These are phyloP conservation scores for Candida easanensis DNA, from an alignment of 805 yeast genomes.

Conservation along the genomic window DNA sequence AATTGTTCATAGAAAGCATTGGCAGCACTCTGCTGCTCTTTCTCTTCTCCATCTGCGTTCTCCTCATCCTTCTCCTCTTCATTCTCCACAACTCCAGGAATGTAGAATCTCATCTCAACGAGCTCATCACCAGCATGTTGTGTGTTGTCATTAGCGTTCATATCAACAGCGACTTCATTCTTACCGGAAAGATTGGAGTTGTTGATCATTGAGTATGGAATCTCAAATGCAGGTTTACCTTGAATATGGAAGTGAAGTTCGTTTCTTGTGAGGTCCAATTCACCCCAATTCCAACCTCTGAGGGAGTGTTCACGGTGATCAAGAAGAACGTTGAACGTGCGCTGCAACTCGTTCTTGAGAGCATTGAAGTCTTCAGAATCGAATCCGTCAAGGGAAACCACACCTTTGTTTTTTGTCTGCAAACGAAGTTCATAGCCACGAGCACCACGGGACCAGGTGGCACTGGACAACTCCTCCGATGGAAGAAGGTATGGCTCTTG, in stretches of 20 bases:
- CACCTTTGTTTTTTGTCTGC: conserved; percentile 86
- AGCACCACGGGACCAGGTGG: conserved; percentile 90
- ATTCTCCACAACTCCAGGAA: conserved; percentile 75
- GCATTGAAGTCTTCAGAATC: conserved; percentile 78
- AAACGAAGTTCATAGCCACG: conserved; percentile 87
- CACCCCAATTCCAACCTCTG: conserved; percentile 99
- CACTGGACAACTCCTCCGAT: conserved; percentile 75
- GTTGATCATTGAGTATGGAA: conserved; percentile 76
- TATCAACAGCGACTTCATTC: conserved; percentile 89
- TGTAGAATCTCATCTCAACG: conserved; percentile 89
- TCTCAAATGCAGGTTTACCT: conserved; percentile 87
- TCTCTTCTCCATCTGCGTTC: conserved; percentile 36
- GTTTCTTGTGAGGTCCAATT: conserved; percentile 85
- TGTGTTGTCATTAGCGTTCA: conserved; percentile 52
- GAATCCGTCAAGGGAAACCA: conserved; percentile 87
- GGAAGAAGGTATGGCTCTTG: conserved; percentile 83
- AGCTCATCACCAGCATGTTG: conserved; percentile 89
- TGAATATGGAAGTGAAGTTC: conserved; percentile 84
- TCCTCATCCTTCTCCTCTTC: conserved; percentile 15
- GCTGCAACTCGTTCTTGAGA: conserved; percentile 78
- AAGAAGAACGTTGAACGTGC: conserved; percentile 67
- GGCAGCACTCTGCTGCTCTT: conserved; percentile 66
- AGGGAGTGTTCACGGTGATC: conserved; percentile 89
- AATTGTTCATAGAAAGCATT: conserved; percentile 84
- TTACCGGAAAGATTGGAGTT: conserved; percentile 90